Conservation (phyloP, 2,329 filamentous ascomycete species). For the Pseudogymnoascus sp. region DNA sequence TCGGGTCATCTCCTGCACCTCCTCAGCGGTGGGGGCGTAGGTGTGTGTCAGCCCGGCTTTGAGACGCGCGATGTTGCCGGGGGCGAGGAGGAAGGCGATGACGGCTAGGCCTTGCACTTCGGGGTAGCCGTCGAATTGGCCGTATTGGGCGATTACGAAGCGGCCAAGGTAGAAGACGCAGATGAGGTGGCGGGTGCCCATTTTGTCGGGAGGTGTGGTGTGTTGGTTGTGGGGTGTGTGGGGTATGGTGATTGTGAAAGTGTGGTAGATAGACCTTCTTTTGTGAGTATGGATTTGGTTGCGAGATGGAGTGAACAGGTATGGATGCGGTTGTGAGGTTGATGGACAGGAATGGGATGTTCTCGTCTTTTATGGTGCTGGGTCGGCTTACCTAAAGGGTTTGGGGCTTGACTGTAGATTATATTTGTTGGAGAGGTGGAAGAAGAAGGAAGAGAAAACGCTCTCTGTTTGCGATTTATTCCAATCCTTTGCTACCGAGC, state of each 20-base stretch:
- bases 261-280: not conserved
- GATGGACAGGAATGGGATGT: not conserved
- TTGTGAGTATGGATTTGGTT: not conserved
- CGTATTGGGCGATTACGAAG: conserved; percentile 23
- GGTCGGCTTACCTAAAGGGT: not conserved
- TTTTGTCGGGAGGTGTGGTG: not conserved
- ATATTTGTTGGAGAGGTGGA: not conserved
- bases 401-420: not conserved
- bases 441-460: not conserved
- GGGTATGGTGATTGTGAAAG: not conserved
- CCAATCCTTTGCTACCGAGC: not conserved
- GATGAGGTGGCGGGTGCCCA: not conserved
- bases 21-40: conserved; percentile 11
- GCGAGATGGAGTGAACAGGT: not conserved
- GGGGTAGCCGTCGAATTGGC: conserved; percentile 26
- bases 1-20: not conserved
- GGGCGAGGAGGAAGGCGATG: conserved; percentile 21
- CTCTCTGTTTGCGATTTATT: not conserved
- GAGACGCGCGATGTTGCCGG: conserved; percentile 22
- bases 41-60: conserved; percentile 19
- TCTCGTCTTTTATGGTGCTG: not conserved
- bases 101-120: conserved; percentile 20
- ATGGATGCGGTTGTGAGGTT: not conserved
- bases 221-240: not conserved
- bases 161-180: conserved; percentile 3